Evolutionary conservation across 768 basidiomycete species (phyloP), one percentile per base, ranked within the genome.

Genomic region (Podaxis sp.): DNA sequence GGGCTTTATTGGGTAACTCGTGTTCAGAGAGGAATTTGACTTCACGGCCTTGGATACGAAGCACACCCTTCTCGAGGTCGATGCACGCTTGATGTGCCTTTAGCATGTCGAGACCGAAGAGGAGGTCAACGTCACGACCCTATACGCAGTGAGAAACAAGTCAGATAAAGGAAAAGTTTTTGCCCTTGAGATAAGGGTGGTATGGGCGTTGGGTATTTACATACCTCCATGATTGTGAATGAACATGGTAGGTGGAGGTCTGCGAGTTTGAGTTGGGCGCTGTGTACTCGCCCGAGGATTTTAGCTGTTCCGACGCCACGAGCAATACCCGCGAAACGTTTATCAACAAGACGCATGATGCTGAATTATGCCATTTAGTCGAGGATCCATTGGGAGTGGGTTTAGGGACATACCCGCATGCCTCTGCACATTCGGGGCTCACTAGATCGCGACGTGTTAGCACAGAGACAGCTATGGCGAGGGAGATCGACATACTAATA

Each of bases 51-150:
- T 95, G 92, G 55, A 99, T 98, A n/a, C 94, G 85, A 22, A 99
- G 86, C 12, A 91, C 91, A 66, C 88, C 86, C 74, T 94, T 94
- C 68, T 88, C 82, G 24, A 99, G 84, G 75, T 99, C 97, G 73
- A 99, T 98, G 70, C 88, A 92, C 4, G 95, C 96, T 71, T 97
- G 95, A 73, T 98, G 93, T 0, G 95, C 92, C 75, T 95, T 98
- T 64, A 99, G 86, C 97, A 99, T 99, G 81, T 99, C 97, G n/a
- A 99, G 83, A 6, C 97, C 97, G 46, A 99, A 89, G 2, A 99
- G 80, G n/a, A 99, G 86, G 71, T 99, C 96, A 51, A 99, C 95
- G 62, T 91, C 88, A 36, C 88, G 86, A 40, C 95, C 95, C 91
- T 95, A 62, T 11, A 26, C 4, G 51, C 2, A 10, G 8, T 10